Percentiles rank a stretch among this genome's conserved stretches.
phyloP scores from a whole-genome alignment of 306 rosid species.

The Pachyrhizus erosus region DNA sequence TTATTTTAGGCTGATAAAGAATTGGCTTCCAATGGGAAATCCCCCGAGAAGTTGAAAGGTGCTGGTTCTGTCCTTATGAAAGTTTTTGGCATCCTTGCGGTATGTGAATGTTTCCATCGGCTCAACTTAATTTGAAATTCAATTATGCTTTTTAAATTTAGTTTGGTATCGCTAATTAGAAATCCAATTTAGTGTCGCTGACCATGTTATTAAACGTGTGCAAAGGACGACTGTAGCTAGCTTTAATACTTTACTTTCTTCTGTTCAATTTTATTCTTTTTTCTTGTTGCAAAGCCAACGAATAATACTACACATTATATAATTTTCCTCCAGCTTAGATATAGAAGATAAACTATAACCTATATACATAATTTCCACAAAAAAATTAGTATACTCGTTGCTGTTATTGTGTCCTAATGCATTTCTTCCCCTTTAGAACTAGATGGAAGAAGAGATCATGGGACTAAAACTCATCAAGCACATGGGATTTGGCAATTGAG shows the following conservation, averaged over 20 bases:
- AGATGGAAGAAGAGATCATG: background rate
- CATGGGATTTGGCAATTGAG: background rate
- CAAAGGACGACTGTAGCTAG: background rate
- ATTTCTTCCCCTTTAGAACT: constrained; percentile 20
- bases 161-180: background rate
- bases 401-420: background rate
- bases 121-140: constrained; percentile 3
- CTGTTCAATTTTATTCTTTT: background rate
- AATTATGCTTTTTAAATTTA: constrained; percentile 7
- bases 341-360: background rate
- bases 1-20: constrained; percentile 76
- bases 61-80: constrained; percentile 98
- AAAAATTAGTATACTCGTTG: background rate
- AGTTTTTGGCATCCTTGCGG: constrained; percentile 95
- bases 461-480: constrained; percentile 8
- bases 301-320: background rate
- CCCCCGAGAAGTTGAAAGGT: constrained; percentile 93
- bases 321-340: background rate
- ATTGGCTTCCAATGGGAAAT: constrained; percentile 75
- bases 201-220: background rate
- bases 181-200: background rate
- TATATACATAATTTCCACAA: background rate
- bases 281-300: background rate
- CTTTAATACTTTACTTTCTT: background rate
- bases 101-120: constrained; percentile 47